phyloP scores from a whole-genome alignment of 2,329 filamentous ascomycete species.

The Raffaelea arxii region DNA sequence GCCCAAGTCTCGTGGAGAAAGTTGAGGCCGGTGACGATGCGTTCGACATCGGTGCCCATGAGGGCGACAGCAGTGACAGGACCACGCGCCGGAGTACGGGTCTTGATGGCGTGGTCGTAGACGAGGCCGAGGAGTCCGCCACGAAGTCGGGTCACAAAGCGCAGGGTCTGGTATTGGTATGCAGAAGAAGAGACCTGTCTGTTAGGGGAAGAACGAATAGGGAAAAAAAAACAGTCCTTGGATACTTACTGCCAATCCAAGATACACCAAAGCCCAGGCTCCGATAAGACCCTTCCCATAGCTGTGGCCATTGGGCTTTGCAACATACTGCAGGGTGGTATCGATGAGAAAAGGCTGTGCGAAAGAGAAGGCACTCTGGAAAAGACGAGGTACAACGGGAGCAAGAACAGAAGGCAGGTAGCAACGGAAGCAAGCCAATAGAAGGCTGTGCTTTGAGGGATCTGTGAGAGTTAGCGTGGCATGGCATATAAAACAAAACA shows the following conservation, averaged over 20 bases:
- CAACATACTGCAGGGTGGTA: not conserved
- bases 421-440: not conserved
- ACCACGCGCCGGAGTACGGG: not conserved
- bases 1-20: not conserved
- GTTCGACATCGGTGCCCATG: conserved; percentile 1
- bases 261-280: not conserved
- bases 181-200: not conserved
- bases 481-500: too few species aligned
- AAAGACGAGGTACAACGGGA: not conserved
- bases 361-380: not conserved
- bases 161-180: not conserved
- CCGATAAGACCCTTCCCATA: not conserved
- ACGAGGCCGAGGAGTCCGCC: not conserved
- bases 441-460: not conserved
- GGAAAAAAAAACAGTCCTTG: too few species aligned
- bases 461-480: too few species aligned
- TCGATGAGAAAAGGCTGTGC: not conserved
- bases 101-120: not conserved
- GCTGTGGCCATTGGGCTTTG: not conserved
- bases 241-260: not conserved
- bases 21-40: not conserved
- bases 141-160: not conserved
- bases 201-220: too few species aligned
- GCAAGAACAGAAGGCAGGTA: not conserved
- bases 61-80: not conserved